phyloP scores from a whole-genome alignment of 1,284 basidiomycete species.

The Cerrena zonata region DNA sequence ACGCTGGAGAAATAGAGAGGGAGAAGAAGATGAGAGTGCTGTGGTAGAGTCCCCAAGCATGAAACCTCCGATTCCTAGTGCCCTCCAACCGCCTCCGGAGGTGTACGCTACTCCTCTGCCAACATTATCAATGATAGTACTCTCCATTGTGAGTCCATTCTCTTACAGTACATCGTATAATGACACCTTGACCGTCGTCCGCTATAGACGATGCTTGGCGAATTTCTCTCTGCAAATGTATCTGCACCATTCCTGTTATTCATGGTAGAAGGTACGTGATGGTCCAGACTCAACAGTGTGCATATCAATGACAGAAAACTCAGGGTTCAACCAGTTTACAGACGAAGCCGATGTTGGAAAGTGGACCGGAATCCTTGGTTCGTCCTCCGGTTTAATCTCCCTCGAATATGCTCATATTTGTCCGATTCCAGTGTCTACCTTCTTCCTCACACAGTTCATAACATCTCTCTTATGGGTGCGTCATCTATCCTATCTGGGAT shows the following conservation, averaged over 20 bases:
- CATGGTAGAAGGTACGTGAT: slow-evolving; percentile 78
- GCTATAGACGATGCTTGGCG: slow-evolving; percentile 80
- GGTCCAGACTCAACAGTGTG: not conserved
- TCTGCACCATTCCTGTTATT: slow-evolving; percentile 84
- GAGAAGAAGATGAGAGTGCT: slow-evolving; percentile 21
- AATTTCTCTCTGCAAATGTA: slow-evolving; percentile 87
- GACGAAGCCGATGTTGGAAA: slow-evolving; percentile 77
- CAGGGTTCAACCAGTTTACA: slow-evolving; percentile 59
- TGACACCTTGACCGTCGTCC: not conserved
- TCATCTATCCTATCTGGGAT: not conserved
- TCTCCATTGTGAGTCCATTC: slow-evolving; percentile 69
- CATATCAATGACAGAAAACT: not conserved
- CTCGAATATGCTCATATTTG: not conserved
- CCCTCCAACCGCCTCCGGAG: slow-evolving; percentile 59
- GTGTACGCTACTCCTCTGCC: slow-evolving; percentile 76
- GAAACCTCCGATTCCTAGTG: slow-evolving; percentile 70
- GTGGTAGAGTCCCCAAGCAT: slow-evolving; percentile 12
- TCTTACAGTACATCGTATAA: not conserved
- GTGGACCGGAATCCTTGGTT: slow-evolving; percentile 79
- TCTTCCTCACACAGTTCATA: slow-evolving; percentile 84
- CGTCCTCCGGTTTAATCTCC: slow-evolving; percentile 11
- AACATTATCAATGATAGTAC: slow-evolving; percentile 80
- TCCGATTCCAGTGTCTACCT: slow-evolving; percentile 58
- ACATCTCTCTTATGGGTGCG: slow-evolving; percentile 85
- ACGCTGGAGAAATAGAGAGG: slow-evolving; percentile 18